phyloP scores from a whole-genome alignment of 2,329 filamentous ascomycete species.

The Cercospora sojina region DNA sequence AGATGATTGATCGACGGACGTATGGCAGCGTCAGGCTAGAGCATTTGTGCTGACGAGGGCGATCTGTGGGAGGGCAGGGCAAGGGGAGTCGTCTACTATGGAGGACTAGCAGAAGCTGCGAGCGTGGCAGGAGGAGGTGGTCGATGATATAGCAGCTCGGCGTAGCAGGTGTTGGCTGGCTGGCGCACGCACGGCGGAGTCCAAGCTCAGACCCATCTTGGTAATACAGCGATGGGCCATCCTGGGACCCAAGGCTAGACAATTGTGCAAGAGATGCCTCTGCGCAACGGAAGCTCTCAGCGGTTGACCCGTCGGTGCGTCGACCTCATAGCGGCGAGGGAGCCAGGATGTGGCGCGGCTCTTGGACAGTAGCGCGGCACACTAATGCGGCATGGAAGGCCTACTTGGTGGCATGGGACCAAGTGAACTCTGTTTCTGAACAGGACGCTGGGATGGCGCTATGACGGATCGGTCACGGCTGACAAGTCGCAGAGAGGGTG shows the following conservation, averaged over 20 bases:
- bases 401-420: constrained; percentile 3
- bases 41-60: neutral
- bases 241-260: constrained; percentile 6
- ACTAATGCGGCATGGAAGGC: constrained; percentile 9
- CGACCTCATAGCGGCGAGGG: constrained; percentile 4
- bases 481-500: constrained; percentile 1
- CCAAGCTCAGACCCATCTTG: constrained; percentile 9
- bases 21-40: neutral
- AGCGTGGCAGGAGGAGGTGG: constrained; percentile 4
- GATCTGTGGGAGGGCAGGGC: neutral
- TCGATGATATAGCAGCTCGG: constrained; percentile 1
- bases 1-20: neutral
- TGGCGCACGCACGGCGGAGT: neutral
- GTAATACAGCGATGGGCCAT: constrained; percentile 5
- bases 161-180: neutral
- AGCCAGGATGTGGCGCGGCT: constrained; percentile 12
- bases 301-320: constrained; percentile 9
- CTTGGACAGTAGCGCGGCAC: constrained; percentile 12
- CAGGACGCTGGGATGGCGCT: constrained; percentile 4
- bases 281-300: constrained; percentile 14
- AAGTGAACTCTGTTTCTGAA: constrained; percentile 14
- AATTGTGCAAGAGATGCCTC: constrained; percentile 6
- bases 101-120: neutral
- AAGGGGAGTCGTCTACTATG: neutral
- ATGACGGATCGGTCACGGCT: constrained; percentile 4